Percentiles rank a stretch among this genome's conserved stretches.
These are phyloP conservation scores for Paramecium pentaurelia DNA, from an alignment of 73 alveolate species.

Conservation along the genomic window DNA sequence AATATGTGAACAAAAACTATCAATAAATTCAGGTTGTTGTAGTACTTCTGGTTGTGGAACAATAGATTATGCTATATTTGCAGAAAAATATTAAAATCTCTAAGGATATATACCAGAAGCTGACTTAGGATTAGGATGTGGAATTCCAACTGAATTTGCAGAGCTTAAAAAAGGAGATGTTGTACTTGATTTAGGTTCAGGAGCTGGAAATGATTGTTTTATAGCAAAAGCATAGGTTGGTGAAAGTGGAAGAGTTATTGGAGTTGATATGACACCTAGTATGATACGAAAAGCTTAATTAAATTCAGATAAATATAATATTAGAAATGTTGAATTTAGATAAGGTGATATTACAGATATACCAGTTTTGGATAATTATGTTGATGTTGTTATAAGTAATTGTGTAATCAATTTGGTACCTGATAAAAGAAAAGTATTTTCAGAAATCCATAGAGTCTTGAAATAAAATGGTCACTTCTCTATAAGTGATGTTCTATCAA, in stretches of 20 bases:
- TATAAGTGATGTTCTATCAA: slow-evolving; percentile 79
- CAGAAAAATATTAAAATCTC: background rate
- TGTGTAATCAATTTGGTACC: slow-evolving; percentile 82
- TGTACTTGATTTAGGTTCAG: slow-evolving; percentile 85
- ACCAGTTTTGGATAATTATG: slow-evolving; percentile 71
- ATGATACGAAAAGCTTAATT: slow-evolving; percentile 75
- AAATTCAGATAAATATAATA: slow-evolving; percentile 72
- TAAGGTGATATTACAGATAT: slow-evolving; percentile 83
- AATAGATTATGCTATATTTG: background rate
- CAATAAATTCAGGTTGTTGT: background rate
- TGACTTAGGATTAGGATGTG: slow-evolving; percentile 70
- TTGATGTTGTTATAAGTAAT: slow-evolving; percentile 81
- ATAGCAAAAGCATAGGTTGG: slow-evolving; percentile 77
- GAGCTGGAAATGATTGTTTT: slow-evolving; percentile 87
- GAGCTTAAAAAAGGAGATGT: slow-evolving; percentile 63
- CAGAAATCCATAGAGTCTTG: slow-evolving; percentile 72
- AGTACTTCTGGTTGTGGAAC: slow-evolving; percentile 2
- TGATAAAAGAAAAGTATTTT: slow-evolving; percentile 70
- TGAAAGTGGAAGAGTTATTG: slow-evolving; percentile 80
- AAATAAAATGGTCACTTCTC: slow-evolving; percentile 85
- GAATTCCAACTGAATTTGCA: slow-evolving; percentile 69
- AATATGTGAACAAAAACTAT: background rate
- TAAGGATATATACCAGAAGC: slow-evolving; percentile 42
- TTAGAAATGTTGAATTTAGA: slow-evolving; percentile 73
- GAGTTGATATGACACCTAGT: slow-evolving; percentile 85